A percentile compares a stretch with the other conserved stretches of the same genome.
phyloP scores from a whole-genome alignment of 2,329 filamentous ascomycete genomes.

The Pseudocercospora fijiensis region DNA sequence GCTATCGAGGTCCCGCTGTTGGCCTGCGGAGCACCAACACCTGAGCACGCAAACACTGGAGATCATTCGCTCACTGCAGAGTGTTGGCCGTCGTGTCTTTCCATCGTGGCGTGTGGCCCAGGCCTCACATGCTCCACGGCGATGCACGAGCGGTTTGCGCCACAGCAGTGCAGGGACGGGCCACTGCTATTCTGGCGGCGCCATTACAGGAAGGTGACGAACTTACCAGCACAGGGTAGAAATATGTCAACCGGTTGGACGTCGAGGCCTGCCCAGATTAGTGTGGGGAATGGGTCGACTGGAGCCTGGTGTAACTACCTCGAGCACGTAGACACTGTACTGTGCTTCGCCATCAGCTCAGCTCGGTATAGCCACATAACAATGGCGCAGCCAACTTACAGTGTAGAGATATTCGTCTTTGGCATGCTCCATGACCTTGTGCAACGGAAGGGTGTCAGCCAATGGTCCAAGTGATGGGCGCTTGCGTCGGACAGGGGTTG shows the following conservation, averaged over 20 bases:
- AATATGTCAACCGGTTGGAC: conserved; percentile 20
- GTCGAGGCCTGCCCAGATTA: conserved; percentile 18
- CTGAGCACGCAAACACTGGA: conserved; percentile 16
- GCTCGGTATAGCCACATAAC: conserved; percentile 48
- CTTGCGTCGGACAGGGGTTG: conserved; percentile 22
- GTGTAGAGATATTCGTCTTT: conserved; percentile 74
- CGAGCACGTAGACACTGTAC: conserved; percentile 57
- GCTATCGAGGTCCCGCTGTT: conserved; percentile 6
- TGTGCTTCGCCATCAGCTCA: conserved; percentile 34
- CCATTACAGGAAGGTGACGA: not conserved
- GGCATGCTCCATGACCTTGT: conserved; percentile 60
- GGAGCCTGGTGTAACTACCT: conserved; percentile 37
- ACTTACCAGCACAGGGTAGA: conserved; percentile 22
- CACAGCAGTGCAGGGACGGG: not conserved
- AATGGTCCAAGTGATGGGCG: conserved; percentile 33
- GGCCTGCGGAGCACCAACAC: conserved; percentile 26
- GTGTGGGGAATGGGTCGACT: not conserved
- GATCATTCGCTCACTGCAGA: conserved; percentile 19
- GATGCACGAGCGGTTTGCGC: conserved; percentile 2
- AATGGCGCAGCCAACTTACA: conserved; percentile 55
- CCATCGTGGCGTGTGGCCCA: conserved; percentile 4
- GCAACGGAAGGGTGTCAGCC: conserved; percentile 31
- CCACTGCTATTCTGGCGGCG: not conserved
- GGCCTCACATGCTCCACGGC: conserved; percentile 19
- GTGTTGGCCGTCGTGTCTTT: conserved; percentile 5